phyloP scores from a whole-genome alignment of 768 basidiomycete species.

The Hirschioporus abietinus region DNA sequence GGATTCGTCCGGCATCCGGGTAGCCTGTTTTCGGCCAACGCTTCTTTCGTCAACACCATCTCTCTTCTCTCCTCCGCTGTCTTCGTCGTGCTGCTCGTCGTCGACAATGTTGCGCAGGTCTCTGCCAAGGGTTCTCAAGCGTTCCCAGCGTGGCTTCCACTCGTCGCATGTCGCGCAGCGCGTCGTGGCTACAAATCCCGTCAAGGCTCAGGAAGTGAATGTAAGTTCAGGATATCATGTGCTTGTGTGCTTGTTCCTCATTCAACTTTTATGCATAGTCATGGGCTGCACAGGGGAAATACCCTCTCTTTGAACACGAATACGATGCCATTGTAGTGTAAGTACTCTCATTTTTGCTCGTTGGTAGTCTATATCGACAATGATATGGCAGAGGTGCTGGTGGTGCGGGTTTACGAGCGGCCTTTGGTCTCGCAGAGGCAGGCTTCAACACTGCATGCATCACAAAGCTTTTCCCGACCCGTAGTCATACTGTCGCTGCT shows the following conservation, averaged over 20 bases:
- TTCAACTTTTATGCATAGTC: constrained; percentile 36
- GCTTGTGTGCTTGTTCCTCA: background rate
- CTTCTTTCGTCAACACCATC: background rate
- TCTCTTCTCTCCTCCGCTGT: background rate
- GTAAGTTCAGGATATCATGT: constrained; percentile 32
- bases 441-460: constrained; percentile 99
- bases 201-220: constrained; percentile 79
- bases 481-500: constrained; percentile 98
- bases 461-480: constrained; percentile 97
- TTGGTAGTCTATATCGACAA: constrained; percentile 12
- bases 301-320: constrained; percentile 97
- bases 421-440: constrained; percentile 96
- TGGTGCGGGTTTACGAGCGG: constrained; percentile 95
- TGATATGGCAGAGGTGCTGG: constrained; percentile 76
- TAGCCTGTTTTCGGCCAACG: background rate
- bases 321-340: constrained; percentile 99
- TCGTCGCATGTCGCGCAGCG: constrained; percentile 53
- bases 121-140: constrained; percentile 47
- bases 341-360: constrained; percentile 29
- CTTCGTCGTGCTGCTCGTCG: constrained; percentile 9
- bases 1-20: background rate
- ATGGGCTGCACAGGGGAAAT: constrained; percentile 74
- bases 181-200: constrained; percentile 66
- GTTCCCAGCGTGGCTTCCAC: constrained; percentile 57
- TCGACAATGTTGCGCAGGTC: constrained; percentile 58